Percentiles rank a stretch among this genome's conserved stretches.
phyloP scores from a whole-genome alignment of 345 rosid species.

The Gossypium longicalyx region DNA sequence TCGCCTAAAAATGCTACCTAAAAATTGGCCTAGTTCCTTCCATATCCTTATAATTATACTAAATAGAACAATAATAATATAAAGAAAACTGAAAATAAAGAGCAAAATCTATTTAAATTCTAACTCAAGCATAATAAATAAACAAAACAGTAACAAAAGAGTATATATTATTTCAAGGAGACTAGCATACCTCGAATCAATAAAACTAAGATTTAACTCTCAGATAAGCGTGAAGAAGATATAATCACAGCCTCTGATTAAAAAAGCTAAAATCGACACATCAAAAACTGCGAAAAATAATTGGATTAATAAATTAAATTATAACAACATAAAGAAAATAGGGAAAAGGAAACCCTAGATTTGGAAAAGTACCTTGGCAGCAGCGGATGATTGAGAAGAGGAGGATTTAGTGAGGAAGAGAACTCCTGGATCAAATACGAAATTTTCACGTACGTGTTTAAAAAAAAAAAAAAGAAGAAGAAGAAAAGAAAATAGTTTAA shows the following conservation, averaged over 20 bases:
- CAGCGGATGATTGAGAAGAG: not conserved
- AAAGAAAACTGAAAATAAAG: not conserved
- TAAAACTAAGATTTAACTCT: not conserved
- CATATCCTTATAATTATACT: conserved; percentile 2
- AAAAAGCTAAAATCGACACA: not conserved
- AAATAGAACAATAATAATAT: not conserved
- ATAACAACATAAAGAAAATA: not conserved
- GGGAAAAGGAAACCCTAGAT: not conserved
- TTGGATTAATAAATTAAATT: not conserved
- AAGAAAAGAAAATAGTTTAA: not conserved
- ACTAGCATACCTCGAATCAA: not conserved
- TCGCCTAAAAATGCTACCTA: not conserved
- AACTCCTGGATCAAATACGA: not conserved
- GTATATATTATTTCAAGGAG: not conserved
- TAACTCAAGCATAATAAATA: not conserved
- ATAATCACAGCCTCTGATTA: not conserved
- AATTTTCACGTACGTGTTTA: not conserved
- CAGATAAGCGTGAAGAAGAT: not conserved
- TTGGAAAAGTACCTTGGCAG: not conserved
- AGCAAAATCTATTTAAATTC: not conserved
- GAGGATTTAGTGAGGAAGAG: not conserved
- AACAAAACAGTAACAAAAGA: not conserved
- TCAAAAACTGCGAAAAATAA: not conserved
- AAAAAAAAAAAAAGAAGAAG: not conserved
- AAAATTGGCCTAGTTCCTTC: not conserved